Base-by-base conservation (phyloP, 805 yeast genomes). In the Teunomyces funiuensis region DNA sequence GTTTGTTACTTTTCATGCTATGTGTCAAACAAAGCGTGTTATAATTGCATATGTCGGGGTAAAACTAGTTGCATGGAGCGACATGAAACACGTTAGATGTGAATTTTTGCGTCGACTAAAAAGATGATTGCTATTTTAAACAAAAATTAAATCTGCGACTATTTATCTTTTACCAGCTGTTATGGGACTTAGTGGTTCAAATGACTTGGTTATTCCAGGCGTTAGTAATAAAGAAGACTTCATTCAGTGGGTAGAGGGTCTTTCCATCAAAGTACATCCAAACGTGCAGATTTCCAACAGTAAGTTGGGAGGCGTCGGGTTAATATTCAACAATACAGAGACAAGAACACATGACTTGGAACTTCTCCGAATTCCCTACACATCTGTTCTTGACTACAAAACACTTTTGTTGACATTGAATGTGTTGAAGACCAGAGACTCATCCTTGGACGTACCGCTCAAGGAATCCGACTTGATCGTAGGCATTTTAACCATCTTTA, bases 271-370 rank as follows among this genome's bases (percentile, higher is more conserved):
- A 6, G 41, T 46, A 3, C 57, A 58, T 39, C 43, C 39, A 0
- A 28, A 44, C 6, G 27, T 59, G 5, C 16, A 51, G 4, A 47
- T 63, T 30, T 53, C 45, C 15, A 10, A 38, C 13, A 58, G 65
- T 37, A 15, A 40, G 1, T 43, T 61, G 10, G 69, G 70, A n/a
- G 71, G 71, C 9, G 46, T 47, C 6, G 71, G 71, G 5, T 33
- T 66, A 7, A 54, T 58, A 29, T 49, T 52, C 36, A 47, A 51
- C 26, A 30, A 17, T n/a, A 9, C n/a, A n/a, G 25, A 23, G 9
- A 27, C 42, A 16, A 23, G 40, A 23, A 19, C 7, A 6, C 30
- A 40, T 10, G 51, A 41, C 39, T 25, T 44, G 22, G 37, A 37
- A 9, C 34, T 50, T 4, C 42, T 49, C n/a, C 36, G 49, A 2